These are phyloP conservation scores for Sideroxylon spinosum DNA, from an alignment of 179 eudicot genomes.

Conservation along the genomic window DNA sequence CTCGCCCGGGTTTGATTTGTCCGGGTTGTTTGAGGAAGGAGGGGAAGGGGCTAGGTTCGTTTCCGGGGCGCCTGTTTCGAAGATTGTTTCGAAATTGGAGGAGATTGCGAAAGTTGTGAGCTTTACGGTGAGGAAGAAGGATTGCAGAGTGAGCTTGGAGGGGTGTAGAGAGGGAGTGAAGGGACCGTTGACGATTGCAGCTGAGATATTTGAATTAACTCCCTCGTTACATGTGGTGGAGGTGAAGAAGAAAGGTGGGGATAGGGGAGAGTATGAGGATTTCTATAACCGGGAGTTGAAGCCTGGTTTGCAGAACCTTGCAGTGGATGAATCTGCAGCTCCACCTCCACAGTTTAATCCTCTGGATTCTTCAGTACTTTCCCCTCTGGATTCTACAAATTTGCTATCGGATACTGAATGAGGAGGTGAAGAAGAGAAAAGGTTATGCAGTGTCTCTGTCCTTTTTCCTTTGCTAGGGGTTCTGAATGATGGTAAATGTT, in stretches of 20 bases:
- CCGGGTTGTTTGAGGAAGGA: slow-evolving; percentile 65
- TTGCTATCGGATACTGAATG: slow-evolving; percentile 26
- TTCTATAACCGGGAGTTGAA: slow-evolving; percentile 52
- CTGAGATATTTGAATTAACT: slow-evolving; percentile 83
- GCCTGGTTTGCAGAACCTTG: slow-evolving; percentile 55
- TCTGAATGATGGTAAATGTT: not conserved
- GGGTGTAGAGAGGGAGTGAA: slow-evolving; percentile 64
- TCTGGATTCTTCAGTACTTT: not conserved
- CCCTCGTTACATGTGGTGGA: slow-evolving; percentile 71
- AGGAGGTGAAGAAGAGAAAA: slow-evolving; percentile 19
- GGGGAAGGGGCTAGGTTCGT: slow-evolving; percentile 56
- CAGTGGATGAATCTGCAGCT: slow-evolving; percentile 23
- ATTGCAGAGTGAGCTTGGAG: slow-evolving; percentile 66
- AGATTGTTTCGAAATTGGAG: slow-evolving; percentile 66
- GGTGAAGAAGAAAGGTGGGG: slow-evolving; percentile 77
- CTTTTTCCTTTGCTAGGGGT: not conserved
- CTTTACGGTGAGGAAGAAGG: slow-evolving; percentile 68
- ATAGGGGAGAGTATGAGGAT: slow-evolving; percentile 66
- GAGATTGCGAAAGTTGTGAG: slow-evolving; percentile 77
- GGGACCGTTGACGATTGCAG: slow-evolving; percentile 67
- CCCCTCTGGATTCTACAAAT: slow-evolving; percentile 13
- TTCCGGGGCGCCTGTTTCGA: slow-evolving; percentile 58
- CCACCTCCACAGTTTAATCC: too few relatives aligned
- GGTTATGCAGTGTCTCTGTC: slow-evolving; percentile 12
- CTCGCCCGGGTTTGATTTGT: slow-evolving; percentile 59